These are phyloP conservation scores for Dothiorella sarmentorum DNA, from an alignment of 2,329 filamentous ascomycete genomes.

Conservation along the genomic window DNA sequence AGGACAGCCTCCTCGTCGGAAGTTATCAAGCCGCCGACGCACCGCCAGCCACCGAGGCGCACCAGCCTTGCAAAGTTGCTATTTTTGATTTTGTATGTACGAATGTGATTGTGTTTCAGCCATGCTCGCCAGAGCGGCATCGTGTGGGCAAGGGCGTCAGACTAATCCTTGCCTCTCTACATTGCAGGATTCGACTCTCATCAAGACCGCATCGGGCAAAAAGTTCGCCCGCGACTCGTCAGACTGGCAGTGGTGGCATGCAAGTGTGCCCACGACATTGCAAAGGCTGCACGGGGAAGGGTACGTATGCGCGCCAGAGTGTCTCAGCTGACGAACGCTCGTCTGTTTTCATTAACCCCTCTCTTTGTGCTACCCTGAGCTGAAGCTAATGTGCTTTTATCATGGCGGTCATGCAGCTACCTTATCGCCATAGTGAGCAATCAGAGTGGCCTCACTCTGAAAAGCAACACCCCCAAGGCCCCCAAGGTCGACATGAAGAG, in stretches of 20 bases:
- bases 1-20: constrained; percentile 72
- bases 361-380: constrained; percentile 9
- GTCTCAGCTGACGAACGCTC: constrained; percentile 19
- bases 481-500: constrained; percentile 66
- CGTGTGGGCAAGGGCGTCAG: not conserved
- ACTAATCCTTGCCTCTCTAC: constrained; percentile 7
- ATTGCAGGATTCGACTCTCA: constrained; percentile 77
- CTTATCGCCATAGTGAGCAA: constrained; percentile 80
- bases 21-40: constrained; percentile 54
- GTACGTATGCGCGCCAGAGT: constrained; percentile 38
- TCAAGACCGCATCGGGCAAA: constrained; percentile 75
- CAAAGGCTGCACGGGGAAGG: constrained; percentile 68
- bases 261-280: constrained; percentile 63
- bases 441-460: constrained; percentile 77
- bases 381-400: constrained; percentile 13
- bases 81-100: constrained; percentile 39
- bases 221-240: constrained; percentile 65
- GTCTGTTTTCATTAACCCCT: constrained; percentile 15
- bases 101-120: constrained; percentile 11
- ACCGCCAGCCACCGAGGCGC: constrained; percentile 18
- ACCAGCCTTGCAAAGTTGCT: constrained; percentile 30
- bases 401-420: constrained; percentile 51
- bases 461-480: constrained; percentile 67
- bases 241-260: constrained; percentile 96
- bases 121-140: not conserved